phyloP scores from a whole-genome alignment of 2,329 filamentous ascomycete genomes.

The Chrysoporthe cubensis region DNA sequence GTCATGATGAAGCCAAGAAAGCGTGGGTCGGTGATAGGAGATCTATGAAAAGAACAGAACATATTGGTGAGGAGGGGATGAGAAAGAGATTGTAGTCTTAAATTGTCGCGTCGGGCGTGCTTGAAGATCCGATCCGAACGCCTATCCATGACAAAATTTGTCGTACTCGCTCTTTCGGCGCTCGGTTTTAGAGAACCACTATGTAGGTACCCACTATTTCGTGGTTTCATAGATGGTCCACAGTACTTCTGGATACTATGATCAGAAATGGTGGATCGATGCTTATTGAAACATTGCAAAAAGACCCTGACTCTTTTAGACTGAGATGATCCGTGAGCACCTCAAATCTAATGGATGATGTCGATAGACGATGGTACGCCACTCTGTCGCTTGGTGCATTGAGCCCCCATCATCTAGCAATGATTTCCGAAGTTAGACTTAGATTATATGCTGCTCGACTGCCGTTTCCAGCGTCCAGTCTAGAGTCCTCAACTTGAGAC shows the following conservation, averaged over 20 bases:
- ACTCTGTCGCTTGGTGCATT: neutral
- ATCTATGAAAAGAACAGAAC: too few species aligned
- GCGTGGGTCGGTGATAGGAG: neutral
- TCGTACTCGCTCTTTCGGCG: neutral
- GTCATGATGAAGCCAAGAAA: neutral
- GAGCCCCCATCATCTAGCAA: neutral
- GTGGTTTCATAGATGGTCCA: neutral
- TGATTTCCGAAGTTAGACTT: neutral
- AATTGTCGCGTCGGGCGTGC: neutral
- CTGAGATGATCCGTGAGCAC: neutral
- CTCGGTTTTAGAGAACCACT: neutral
- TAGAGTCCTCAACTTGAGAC: neutral
- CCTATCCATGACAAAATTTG: neutral
- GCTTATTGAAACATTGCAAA: neutral
- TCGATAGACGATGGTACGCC: neutral
- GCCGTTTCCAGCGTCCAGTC: too few species aligned
- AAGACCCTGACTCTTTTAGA: neutral
- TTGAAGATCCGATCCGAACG: neutral
- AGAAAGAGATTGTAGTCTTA: neutral
- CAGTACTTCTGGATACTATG: neutral
- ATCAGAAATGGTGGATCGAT: neutral
- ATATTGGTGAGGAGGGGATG: too few species aligned
- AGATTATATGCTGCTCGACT: neutral
- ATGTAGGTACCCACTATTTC: neutral
- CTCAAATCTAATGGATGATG: neutral